A percentile compares a stretch with the other conserved stretches of the same genome.
These are phyloP conservation scores for Helotiales sp. DNA, from an alignment of 2,329 filamentous ascomycete genomes.

Conservation along the genomic window DNA sequence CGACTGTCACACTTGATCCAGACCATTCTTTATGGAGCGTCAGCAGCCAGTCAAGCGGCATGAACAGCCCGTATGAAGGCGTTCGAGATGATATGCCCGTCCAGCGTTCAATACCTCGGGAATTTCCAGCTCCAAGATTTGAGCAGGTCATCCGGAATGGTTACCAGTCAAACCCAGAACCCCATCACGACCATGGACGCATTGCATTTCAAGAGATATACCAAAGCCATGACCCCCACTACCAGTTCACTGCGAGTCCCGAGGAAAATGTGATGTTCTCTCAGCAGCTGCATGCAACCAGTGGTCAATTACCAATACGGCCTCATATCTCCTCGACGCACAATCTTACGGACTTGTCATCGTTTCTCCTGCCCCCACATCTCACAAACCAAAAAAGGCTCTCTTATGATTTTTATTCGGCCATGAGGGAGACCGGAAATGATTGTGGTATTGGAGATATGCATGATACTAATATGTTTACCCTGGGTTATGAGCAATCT, in stretches of 20 bases:
- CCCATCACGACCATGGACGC: no score
- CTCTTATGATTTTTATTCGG: constrained; percentile 28
- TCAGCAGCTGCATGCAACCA: not conserved
- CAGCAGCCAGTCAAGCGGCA: not conserved
- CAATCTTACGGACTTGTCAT: constrained; percentile 23
- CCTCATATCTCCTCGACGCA: not conserved
- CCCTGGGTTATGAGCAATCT: constrained; percentile 1
- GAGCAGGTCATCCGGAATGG: not conserved
- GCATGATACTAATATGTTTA: constrained; percentile 10
- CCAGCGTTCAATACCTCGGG: not conserved
- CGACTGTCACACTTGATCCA: not conserved
- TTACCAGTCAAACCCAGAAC: no score
- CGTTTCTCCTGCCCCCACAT: constrained; percentile 22
- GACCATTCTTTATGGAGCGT: not conserved
- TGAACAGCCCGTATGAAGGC: not conserved
- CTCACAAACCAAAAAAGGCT: constrained; percentile 22
- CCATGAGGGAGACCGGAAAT: constrained; percentile 27
- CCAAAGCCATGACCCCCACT: no score
- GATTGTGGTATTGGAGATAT: constrained; percentile 11
- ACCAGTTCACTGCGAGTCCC: no score
- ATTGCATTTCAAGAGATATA: no score
- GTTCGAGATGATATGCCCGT: not conserved
- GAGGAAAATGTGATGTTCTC: not conserved
- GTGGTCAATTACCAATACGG: not conserved
- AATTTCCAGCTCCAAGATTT: not conserved